These are phyloP conservation scores for Gypsophila paniculata DNA, from an alignment of 179 eudicot genomes.

Conservation along the genomic window DNA sequence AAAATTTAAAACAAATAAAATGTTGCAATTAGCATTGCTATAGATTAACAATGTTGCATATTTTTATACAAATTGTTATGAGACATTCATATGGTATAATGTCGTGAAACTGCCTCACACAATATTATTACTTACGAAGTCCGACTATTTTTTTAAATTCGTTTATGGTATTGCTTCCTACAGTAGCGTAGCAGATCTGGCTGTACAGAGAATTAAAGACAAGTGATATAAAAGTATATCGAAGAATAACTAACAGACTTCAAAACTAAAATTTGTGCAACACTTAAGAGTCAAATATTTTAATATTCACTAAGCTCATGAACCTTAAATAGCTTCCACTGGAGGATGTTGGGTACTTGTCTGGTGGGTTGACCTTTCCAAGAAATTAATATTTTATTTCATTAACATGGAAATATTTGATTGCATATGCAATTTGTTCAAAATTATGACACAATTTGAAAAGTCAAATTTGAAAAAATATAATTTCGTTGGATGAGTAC, in stretches of 20 bases:
- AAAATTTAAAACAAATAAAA: too few relatives aligned
- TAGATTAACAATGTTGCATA: too few relatives aligned
- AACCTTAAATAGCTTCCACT: conserved; percentile 24
- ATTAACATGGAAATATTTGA: neutral
- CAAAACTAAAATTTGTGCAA: neutral
- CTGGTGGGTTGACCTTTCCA: conserved; percentile 33
- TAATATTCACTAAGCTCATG: conserved; percentile 19
- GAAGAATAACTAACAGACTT: neutral
- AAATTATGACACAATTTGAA: too few relatives aligned
- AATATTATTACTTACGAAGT: too few relatives aligned
- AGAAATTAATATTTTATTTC: conserved; percentile 14
- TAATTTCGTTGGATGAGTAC: too few relatives aligned
- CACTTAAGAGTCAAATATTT: conserved; percentile 18
- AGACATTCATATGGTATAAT: too few relatives aligned
- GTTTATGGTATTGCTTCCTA: neutral
- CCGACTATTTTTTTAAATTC: neutral
- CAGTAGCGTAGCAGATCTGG: conserved; percentile 22
- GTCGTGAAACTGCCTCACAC: too few relatives aligned
- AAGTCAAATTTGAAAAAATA: too few relatives aligned
- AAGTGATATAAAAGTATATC: conserved; percentile 1
- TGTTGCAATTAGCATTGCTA: too few relatives aligned
- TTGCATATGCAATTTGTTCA: too few relatives aligned
- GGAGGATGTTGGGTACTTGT: conserved; percentile 36
- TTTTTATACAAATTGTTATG: too few relatives aligned
- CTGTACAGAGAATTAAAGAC: neutral